A percentile compares a stretch with the other conserved stretches of the same genome.
Conservation (phyloP, 768 basidiomycete species). For the Boletus sp. region DNA sequence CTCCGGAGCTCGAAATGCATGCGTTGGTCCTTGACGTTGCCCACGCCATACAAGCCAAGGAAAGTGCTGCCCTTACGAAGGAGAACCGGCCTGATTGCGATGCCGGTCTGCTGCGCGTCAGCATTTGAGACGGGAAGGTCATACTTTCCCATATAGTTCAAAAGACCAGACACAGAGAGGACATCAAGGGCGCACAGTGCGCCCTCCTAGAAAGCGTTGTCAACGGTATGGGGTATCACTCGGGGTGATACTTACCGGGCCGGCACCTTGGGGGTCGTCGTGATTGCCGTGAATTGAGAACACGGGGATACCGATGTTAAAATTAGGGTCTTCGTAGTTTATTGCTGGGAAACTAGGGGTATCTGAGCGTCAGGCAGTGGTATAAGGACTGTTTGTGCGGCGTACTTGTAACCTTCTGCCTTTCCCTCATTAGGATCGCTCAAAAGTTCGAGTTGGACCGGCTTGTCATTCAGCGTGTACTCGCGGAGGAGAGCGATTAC, state of each 20-base stretch:
- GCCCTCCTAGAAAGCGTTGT: slow-evolving; percentile 62
- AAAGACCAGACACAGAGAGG: slow-evolving; percentile 86
- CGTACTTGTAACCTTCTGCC: slow-evolving; percentile 78
- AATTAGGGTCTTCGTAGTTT: slow-evolving; percentile 95
- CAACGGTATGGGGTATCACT: not conserved
- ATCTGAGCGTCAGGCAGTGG: not conserved
- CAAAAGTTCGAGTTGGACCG: slow-evolving; percentile 85
- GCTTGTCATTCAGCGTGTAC: slow-evolving; percentile 83
- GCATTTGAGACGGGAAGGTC: slow-evolving; percentile 77
- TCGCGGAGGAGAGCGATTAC: slow-evolving; percentile 87
- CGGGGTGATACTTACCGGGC: slow-evolving; percentile 54
- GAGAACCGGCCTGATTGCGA: slow-evolving; percentile 86
- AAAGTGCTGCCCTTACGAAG: slow-evolving; percentile 82
- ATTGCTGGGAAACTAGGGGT: slow-evolving; percentile 81
- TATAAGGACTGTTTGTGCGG: not conserved
- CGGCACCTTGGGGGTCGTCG: slow-evolving; percentile 97
- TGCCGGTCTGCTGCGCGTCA: slow-evolving; percentile 62
- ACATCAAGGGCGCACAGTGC: slow-evolving; percentile 94
- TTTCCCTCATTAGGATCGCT: slow-evolving; percentile 93
- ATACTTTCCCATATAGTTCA: slow-evolving; percentile 98
- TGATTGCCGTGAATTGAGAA: slow-evolving; percentile 99
- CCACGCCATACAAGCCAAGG: slow-evolving; percentile 92
- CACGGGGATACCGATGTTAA: slow-evolving; percentile 94
- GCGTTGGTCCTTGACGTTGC: slow-evolving; percentile 93
- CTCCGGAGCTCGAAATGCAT: slow-evolving; percentile 96